phyloP scores from a whole-genome alignment of 208 protist species.

The Tritrichomonas foetus region DNA sequence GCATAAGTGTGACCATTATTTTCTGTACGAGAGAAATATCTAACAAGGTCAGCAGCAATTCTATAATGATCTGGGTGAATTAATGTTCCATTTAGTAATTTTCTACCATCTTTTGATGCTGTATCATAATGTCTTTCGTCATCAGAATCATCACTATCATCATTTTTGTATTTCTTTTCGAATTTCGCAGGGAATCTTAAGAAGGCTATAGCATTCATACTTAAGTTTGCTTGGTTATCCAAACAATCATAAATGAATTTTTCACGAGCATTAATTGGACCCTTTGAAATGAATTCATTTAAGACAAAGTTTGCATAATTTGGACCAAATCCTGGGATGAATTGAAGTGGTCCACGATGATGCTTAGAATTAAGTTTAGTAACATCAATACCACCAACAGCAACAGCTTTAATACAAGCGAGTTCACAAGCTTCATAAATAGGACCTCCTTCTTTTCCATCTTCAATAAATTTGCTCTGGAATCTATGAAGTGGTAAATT shows the following conservation, averaged over 20 bases:
- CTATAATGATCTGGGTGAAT: not conserved
- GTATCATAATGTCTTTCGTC: not conserved
- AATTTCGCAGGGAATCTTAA: not conserved
- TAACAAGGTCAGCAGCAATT: not conserved
- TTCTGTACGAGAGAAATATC: not conserved
- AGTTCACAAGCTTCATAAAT: not conserved
- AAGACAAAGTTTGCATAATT: not conserved
- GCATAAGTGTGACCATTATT: not conserved
- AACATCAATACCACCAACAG: not conserved
- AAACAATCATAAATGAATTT: not conserved
- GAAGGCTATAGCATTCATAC: not conserved
- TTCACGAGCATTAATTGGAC: not conserved
- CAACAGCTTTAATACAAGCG: not conserved
- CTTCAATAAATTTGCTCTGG: not conserved
- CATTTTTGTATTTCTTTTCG: not conserved
- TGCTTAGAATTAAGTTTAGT: not conserved
- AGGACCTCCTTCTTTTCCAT: not conserved
- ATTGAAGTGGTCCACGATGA: not conserved
- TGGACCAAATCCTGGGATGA: conserved; percentile 11
- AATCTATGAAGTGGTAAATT: not conserved
- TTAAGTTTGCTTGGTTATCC: not conserved
- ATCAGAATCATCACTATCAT: not conserved
- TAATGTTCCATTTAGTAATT: not conserved
- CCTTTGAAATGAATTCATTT: not conserved
- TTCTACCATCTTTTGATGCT: too few relatives aligned